Base-by-base conservation (phyloP, 805 yeast species). In the Candida chilensis region DNA sequence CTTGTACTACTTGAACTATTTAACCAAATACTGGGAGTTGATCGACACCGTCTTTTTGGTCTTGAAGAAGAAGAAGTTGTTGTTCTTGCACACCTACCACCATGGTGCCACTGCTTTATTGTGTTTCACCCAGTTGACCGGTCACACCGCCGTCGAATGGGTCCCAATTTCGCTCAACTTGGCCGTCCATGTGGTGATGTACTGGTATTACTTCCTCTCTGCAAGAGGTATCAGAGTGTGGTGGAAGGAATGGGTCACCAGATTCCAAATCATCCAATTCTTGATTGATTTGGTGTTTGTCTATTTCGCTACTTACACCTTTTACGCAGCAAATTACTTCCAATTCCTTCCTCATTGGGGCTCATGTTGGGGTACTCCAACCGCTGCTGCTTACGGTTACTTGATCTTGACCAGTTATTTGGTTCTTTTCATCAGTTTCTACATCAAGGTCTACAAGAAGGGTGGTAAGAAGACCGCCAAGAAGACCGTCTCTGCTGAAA, bases 191-290 rank as follows among this genome's bases (percentile, higher is more conserved):
- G 95, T 88, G 30, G 76, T 90, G 34, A 92, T 90, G 98, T 90
- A 90, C 73, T 90, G 87, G 82, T 90, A 90, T 74, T 90, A 92
- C 67, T 87, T 88, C 68, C 67, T 90, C 47, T 71, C 92, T 31
- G 84, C 96, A 14, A 73, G 94, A 53, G 95, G 95, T 35, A 84
- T 88, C 51, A 79, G 85, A 48, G 96, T 90, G 32, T 88, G 96
- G 96, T 90, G 98, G 98, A 90, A 92, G 65, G 94, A 88, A 66
- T 90, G 96, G 96, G 96, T 90, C 42, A 90, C 98, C 33, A 73
- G 95, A 41, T 78, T 85, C 68, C 98, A 90, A 67, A 90, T 90
- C 61, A 65, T 84, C 48, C 98, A 90, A 65, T 90, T 90, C 52
- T 62, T 90, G 42, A 68, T 90, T 50, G 98, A 90, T 58, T 72